These are phyloP conservation scores for Zymoseptoria crescenta DNA, from an alignment of 2,329 filamentous ascomycete species.

Conservation along the genomic window DNA sequence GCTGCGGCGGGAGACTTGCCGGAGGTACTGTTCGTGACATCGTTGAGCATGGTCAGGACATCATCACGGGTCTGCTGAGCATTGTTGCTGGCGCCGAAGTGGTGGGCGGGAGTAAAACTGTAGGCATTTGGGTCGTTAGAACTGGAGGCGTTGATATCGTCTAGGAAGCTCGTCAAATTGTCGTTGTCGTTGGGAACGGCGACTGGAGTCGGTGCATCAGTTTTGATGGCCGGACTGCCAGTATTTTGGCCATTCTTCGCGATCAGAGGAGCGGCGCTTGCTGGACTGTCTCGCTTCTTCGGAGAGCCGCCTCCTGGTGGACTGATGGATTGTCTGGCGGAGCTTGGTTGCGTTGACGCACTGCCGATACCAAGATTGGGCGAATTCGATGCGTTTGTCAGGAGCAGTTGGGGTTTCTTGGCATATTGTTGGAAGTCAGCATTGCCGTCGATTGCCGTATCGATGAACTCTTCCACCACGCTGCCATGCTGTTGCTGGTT, in stretches of 20 bases:
- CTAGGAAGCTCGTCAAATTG: constrained; percentile 46
- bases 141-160: constrained; percentile 32
- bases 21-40: neutral
- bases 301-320: constrained; percentile 18
- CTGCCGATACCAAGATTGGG: constrained; percentile 20
- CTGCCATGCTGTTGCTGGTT: constrained; percentile 45
- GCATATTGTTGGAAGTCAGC: constrained; percentile 23
- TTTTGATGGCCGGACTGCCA: constrained; percentile 32
- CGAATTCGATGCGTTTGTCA: constrained; percentile 28
- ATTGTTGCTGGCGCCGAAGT: neutral
- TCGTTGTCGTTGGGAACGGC: constrained; percentile 34
- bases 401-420: constrained; percentile 24
- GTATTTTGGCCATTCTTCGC: constrained; percentile 8
- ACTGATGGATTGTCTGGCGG: constrained; percentile 20
- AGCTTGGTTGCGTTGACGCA: constrained; percentile 20
- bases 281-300: constrained; percentile 12
- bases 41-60: neutral
- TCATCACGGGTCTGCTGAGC: neutral
- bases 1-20: neutral
- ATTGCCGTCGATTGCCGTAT: constrained; percentile 31
- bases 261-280: constrained; percentile 14
- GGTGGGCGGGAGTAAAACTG: neutral
- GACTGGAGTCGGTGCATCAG: constrained; percentile 34
- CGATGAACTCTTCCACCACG: constrained; percentile 53
- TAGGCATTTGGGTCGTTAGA: neutral